A percentile compares a stretch with the other conserved stretches of the same genome.
Evolutionary conservation across 148 eudicot species (phyloP).

Genomic region (Limonium bicolor): DNA sequence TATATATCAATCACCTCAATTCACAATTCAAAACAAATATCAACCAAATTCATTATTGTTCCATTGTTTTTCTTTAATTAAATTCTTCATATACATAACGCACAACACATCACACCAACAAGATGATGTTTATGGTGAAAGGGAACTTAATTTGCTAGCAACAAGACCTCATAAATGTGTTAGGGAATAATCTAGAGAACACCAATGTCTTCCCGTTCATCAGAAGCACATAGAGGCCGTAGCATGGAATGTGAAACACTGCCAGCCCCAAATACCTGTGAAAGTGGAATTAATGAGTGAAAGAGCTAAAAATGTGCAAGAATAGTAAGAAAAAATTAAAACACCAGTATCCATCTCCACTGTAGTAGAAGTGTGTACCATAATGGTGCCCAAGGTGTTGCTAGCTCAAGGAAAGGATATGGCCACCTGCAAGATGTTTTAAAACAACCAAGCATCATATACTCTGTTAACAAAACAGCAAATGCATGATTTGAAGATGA

Average conservation of each 20-base stretch:
- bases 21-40: too few species aligned
- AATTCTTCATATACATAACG: too few species aligned
- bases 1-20: too few species aligned
- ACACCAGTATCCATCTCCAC: neutral
- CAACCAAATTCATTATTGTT: too few species aligned
- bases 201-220: slow-evolving; percentile 31
- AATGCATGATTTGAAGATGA: too few species aligned
- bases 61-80: too few species aligned
- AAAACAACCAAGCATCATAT: neutral
- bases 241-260: slow-evolving; percentile 53
- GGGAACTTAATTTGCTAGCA: too few species aligned
- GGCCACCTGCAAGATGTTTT: slow-evolving; percentile 66
- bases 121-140: too few species aligned
- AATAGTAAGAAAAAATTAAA: neutral
- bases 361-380: slow-evolving; percentile 31
- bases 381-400: slow-evolving; percentile 71
- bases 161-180: slow-evolving; percentile 51
- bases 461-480: too few species aligned
- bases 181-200: slow-evolving; percentile 42
- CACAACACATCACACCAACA: too few species aligned
- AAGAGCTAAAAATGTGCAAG: neutral
- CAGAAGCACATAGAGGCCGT: slow-evolving; percentile 45
- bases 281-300: neutral
- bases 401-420: slow-evolving; percentile 81
- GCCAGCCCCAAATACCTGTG: slow-evolving; percentile 68